Base-by-base conservation (phyloP, 1,139 yeast species). In the Lodderomyces beijingensis region DNA sequence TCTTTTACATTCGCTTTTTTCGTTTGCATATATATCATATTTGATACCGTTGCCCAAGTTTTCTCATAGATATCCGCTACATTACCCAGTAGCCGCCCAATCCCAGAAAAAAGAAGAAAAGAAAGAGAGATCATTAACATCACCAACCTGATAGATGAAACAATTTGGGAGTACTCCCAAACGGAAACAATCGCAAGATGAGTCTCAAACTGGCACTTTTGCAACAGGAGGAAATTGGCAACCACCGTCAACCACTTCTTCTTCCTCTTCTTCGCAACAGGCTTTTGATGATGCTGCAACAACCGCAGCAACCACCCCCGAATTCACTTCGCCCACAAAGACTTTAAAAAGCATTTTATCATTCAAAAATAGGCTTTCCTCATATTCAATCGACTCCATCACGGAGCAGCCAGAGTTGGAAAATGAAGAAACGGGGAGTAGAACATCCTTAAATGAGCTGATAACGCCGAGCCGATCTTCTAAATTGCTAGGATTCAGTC, bases 371-470 rank as follows among this genome's bases (percentile, higher is more conserved):
- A 40, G 57, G 21, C 42, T 49, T 17, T 55, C 61, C 3, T 38
- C 53, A 3, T 50, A 55, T 35, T 56, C 62, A 14, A 46, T 51
- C 25, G 61, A 55, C 13, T 55, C 60, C 32, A 48, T 51, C 23
- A 49, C 51, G 19, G 58, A 55, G 34, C 53, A 50, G 36, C 57
- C 57, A 3, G 57, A 51, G 34, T 34, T 43, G 18, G 38, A 41
- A 28, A 21, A 25, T 25, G 36, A 30, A 22, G 16, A 33, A 27
- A 29, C 40, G 29, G 24, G 35, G 9, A 20, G 33, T 4, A 18
- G 22, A 14, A 32, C 30, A 10, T 21, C 31, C 15, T 16, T 20
- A 14, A 29, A 10, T 9, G 25, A 28, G n/a, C 37, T 31, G 17
- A 26, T 39, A 9, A 38, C 46, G 3, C 46, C 50, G 3, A 32